Percentiles rank a stretch among this genome's conserved stretches.
Evolutionary conservation across 1,139 yeast species (phyloP).

Genomic region (Debaryomyces singareniensis): DNA sequence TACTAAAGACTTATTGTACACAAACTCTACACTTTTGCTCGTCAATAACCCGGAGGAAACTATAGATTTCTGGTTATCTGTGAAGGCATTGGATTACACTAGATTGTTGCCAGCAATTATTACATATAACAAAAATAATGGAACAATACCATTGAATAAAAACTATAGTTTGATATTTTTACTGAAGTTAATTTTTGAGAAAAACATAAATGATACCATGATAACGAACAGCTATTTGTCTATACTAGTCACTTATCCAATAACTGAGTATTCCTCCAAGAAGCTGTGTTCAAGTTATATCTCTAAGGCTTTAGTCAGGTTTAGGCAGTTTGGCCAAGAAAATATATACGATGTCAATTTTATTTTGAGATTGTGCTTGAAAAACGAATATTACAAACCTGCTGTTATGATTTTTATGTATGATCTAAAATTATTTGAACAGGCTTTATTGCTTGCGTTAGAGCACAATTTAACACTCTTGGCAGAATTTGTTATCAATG

Average conservation of each 20-base stretch:
- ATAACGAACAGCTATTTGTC: conserved; percentile 73
- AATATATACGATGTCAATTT: conserved; percentile 59
- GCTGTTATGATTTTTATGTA: conserved; percentile 68
- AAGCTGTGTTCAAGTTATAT: conserved; percentile 23
- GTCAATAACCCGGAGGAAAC: conserved; percentile 66
- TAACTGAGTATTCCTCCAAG: conserved; percentile 17
- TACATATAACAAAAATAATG: conserved; percentile 51
- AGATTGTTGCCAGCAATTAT: conserved; percentile 72
- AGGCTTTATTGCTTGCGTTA: conserved; percentile 73
- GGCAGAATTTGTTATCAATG: conserved; percentile 36
- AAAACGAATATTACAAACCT: conserved; percentile 50
- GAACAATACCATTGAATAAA: conserved; percentile 19
- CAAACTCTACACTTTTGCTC: conserved; percentile 61
- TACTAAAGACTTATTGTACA: conserved; percentile 44
- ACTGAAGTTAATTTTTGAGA: conserved; percentile 51
- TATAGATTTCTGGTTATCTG: conserved; percentile 72
- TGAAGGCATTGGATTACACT: conserved; percentile 43
- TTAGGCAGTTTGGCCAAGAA: conserved; percentile 4
- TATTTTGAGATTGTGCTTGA: conserved; percentile 66
- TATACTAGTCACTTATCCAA: conserved; percentile 56
- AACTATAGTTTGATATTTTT: conserved; percentile 68
- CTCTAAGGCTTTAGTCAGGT: conserved; percentile 22
- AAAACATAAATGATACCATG: conserved; percentile 39
- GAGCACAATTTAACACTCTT: conserved; percentile 54
- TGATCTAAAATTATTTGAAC: conserved; percentile 62